A percentile compares a stretch with the other conserved stretches of the same genome.
Evolutionary conservation across 2,329 filamentous ascomycete genomes (phyloP).

Genomic region (Akanthomyces uredinophilus): DNA sequence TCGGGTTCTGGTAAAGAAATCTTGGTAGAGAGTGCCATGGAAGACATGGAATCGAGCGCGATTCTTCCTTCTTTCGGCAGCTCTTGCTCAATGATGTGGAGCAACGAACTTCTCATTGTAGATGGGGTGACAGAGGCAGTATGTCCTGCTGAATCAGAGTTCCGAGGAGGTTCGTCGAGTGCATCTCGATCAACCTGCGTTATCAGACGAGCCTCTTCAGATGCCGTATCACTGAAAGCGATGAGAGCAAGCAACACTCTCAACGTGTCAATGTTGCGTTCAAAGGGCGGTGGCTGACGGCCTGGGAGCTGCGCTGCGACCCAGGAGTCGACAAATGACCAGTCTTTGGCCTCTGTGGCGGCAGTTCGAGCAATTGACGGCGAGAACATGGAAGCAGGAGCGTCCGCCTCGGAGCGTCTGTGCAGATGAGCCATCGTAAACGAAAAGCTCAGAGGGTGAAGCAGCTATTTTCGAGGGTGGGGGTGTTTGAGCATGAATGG

Average conservation of each 20-base stretch:
- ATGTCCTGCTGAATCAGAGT: constrained; percentile 24
- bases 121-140: constrained; percentile 19
- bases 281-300: constrained; percentile 64
- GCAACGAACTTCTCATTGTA: constrained; percentile 34
- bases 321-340: constrained; percentile 84
- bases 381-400: constrained; percentile 57
- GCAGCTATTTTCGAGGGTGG: neutral
- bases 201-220: constrained; percentile 61
- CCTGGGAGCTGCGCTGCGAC: constrained; percentile 64
- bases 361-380: constrained; percentile 67
- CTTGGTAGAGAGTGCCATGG: constrained; percentile 45
- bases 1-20: constrained; percentile 44
- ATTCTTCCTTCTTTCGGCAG: constrained; percentile 50
- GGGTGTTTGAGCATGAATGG: no score
- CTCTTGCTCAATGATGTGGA: constrained; percentile 48
- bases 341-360: constrained; percentile 80
- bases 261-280: constrained; percentile 81
- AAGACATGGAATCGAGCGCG: constrained; percentile 54
- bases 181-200: constrained; percentile 55
- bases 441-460: neutral
- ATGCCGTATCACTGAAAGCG: constrained; percentile 69
- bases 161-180: constrained; percentile 44
- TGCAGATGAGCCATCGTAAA: constrained; percentile 35
- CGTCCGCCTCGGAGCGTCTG: constrained; percentile 14
- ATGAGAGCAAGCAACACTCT: constrained; percentile 69